These are phyloP conservation scores for Knufia petricola DNA, from an alignment of 2,329 filamentous ascomycete genomes.

Conservation along the genomic window DNA sequence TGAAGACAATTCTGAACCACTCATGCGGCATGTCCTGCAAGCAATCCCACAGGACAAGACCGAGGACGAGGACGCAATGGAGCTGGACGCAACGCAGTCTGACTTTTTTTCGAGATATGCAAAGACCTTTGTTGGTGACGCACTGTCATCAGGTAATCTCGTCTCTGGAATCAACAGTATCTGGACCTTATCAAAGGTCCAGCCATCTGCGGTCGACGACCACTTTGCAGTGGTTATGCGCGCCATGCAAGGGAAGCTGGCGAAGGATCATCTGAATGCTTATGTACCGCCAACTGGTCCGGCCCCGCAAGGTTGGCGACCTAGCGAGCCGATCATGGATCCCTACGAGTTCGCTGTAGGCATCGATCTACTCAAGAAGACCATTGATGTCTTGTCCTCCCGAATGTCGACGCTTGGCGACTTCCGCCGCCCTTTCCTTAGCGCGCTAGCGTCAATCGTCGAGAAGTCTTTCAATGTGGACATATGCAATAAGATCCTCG, in stretches of 20 bases:
- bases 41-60: slow-evolving; percentile 77
- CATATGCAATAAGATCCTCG: slow-evolving; percentile 83
- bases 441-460: slow-evolving; percentile 85
- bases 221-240: slow-evolving; percentile 88
- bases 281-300: slow-evolving; percentile 41
- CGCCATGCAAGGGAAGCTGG: slow-evolving; percentile 80
- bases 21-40: slow-evolving; percentile 53
- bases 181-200: slow-evolving; percentile 80
- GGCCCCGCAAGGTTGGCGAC: slow-evolving; percentile 32
- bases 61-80: slow-evolving; percentile 74
- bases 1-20: slow-evolving; percentile 60
- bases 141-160: slow-evolving; percentile 69
- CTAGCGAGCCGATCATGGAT: slow-evolving; percentile 42
- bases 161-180: slow-evolving; percentile 84
- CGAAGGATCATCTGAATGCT: slow-evolving; percentile 78
- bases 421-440: slow-evolving; percentile 83
- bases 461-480: slow-evolving; percentile 84
- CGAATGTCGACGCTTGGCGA: slow-evolving; percentile 90
- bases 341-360: slow-evolving; percentile 79
- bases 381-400: slow-evolving; percentile 82
- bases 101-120: slow-evolving; percentile 72
- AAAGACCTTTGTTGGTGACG: slow-evolving; percentile 77
- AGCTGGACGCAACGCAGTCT: slow-evolving; percentile 63
- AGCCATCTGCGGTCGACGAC: slow-evolving; percentile 76
- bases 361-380: slow-evolving; percentile 84